phyloP scores from a whole-genome alignment of 2,329 filamentous ascomycete species.

The Lasiodiplodia gonubiensis region DNA sequence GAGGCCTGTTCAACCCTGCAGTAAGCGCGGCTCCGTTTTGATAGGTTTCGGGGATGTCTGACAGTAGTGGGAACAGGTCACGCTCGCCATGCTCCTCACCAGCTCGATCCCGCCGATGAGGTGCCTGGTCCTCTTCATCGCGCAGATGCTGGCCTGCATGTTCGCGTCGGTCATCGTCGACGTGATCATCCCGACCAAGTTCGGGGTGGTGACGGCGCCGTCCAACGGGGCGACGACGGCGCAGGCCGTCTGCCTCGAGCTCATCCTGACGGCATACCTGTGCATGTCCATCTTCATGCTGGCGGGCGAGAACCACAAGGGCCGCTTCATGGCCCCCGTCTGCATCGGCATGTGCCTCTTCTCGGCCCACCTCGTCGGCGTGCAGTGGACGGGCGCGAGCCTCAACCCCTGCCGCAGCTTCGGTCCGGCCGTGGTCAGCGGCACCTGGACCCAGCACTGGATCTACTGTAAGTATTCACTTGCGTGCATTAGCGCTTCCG shows the following conservation, averaged over 20 bases:
- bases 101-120: slow-evolving; percentile 53
- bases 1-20: slow-evolving; percentile 58
- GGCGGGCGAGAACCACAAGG: slow-evolving; percentile 49
- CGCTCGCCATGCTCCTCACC: slow-evolving; percentile 54
- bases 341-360: slow-evolving; percentile 55
- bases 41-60: no score
- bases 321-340: slow-evolving; percentile 48
- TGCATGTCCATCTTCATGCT: slow-evolving; percentile 57
- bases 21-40: slow-evolving; percentile 28
- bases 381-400: slow-evolving; percentile 53
- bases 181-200: slow-evolving; percentile 51
- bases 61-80: slow-evolving; percentile 43
- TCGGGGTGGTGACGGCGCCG: slow-evolving; percentile 54
- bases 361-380: slow-evolving; percentile 48
- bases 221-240: slow-evolving; percentile 48
- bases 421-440: slow-evolving; percentile 54
- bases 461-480: slow-evolving; percentile 49
- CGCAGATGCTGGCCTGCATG: slow-evolving; percentile 55
- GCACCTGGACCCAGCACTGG: slow-evolving; percentile 56
- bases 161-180: slow-evolving; percentile 54
- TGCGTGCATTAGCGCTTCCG: neutral
- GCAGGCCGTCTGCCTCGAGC: slow-evolving; percentile 56
- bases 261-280: slow-evolving; percentile 57
- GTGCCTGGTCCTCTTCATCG: slow-evolving; percentile 50
- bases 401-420: slow-evolving; percentile 57